Base-by-base conservation (phyloP, 495 filamentous ascomycete genomes). In the Aspergillus cristatus region DNA sequence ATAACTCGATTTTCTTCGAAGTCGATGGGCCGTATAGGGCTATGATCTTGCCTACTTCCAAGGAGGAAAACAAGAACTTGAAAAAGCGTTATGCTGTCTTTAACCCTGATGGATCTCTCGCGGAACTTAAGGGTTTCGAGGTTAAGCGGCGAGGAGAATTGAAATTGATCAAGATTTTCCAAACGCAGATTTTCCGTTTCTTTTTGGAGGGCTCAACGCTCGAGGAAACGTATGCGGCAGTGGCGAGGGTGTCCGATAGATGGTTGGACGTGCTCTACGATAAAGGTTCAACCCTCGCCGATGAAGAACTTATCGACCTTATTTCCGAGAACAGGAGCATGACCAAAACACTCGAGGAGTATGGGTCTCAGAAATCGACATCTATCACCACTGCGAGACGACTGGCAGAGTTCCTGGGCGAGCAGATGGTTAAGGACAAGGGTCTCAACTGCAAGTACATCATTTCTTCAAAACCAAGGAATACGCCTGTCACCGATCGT, bases 31-130 rank as follows among this genome's bases (percentile, higher is more conserved):
- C 91, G 0, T 99, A 99, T 67, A 81, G 74, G 58, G 91, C 91
- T 44, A 99, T 99, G 91, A 82, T 99, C 34, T 60, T 99, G 30
- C 91, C 91, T 17, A 96, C 91, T 3, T 95, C 88, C 0, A 96
- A 98, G 52, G 91, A 99, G 57, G 91, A 96, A 59, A 86, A 96
- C 64, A 97, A 94, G 69, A 99, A 99, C 58, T 70, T 99, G 73
- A 99, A 99, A 67, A 99, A 99, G 59, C 78, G 91, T 53, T 99
- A 99, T 54, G 91, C 91, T 22, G 91, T 99, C 10, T 99, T 99
- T 71, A 97, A 99, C 48, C 84, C 97, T 46, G 93, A 99, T 53
- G 91, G 91, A 20, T 93, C 77, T 50, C 64, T 99, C 15, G 91
- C 91, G n/a, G 91, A 99, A 57, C 57, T 99, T 49, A 99, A 99